Conservation (phyloP, 73 alveolate species). For the Uronychia setigera region DNA sequence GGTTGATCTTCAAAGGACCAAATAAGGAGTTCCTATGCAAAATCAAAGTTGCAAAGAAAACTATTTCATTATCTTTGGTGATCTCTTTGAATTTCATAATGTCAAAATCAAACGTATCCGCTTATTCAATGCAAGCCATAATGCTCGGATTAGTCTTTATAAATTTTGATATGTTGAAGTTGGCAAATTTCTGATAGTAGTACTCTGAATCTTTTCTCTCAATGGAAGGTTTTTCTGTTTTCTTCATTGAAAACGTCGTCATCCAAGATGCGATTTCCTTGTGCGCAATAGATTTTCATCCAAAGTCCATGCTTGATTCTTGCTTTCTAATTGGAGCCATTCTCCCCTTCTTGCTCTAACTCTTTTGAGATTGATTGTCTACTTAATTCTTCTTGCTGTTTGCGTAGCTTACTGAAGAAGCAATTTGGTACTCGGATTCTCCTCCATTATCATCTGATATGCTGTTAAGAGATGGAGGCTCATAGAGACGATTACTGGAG, state of each 20-base stretch:
- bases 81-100: constrained; percentile 16
- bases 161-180: background rate
- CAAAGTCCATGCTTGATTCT: background rate
- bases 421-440: background rate
- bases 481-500: background rate
- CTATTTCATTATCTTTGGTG: constrained; percentile 4
- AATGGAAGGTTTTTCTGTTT: background rate
- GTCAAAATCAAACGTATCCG: constrained; percentile 11
- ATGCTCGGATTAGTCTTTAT: background rate
- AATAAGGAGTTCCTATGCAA: constrained; percentile 7
- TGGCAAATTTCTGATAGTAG: background rate
- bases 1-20: background rate
- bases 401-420: background rate
- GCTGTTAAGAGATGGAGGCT: background rate
- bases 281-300: background rate
- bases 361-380: background rate
- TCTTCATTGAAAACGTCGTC: background rate
- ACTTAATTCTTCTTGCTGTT: background rate
- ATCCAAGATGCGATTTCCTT: background rate
- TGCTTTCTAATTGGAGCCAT: background rate
- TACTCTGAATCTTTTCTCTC: background rate
- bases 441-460: too few relatives aligned
- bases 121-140: too few relatives aligned
- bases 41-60: background rate
- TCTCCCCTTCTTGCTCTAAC: background rate